These are phyloP conservation scores for Trichothecium sympodiale DNA, from an alignment of 2,329 filamentous ascomycete genomes.

Conservation along the genomic window DNA sequence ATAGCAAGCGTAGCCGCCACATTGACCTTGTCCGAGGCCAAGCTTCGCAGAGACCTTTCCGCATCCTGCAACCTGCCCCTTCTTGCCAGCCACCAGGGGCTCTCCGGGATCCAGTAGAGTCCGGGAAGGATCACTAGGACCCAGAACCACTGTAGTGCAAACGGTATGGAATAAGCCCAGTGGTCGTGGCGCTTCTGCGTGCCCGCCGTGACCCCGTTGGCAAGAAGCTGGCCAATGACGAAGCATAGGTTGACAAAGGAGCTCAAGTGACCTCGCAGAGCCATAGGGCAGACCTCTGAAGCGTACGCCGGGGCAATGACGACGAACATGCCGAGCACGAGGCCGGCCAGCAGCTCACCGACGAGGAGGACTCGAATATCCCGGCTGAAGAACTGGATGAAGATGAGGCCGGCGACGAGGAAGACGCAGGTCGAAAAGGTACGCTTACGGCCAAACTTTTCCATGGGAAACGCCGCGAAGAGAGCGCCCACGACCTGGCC, in stretches of 20 bases:
- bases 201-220: slow-evolving; percentile 32
- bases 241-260: slow-evolving; percentile 52
- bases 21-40: slow-evolving; percentile 26
- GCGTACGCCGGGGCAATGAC: slow-evolving; percentile 49
- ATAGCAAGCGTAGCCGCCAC: slow-evolving; percentile 37
- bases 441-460: slow-evolving; percentile 30
- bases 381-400: slow-evolving; percentile 52
- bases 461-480: slow-evolving; percentile 15
- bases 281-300: slow-evolving; percentile 48
- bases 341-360: slow-evolving; percentile 48
- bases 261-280: slow-evolving; percentile 45
- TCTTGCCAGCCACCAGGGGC: slow-evolving; percentile 29
- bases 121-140: slow-evolving; percentile 22
- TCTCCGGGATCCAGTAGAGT: slow-evolving; percentile 28
- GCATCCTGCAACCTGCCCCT: slow-evolving; percentile 18
- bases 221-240: slow-evolving; percentile 49
- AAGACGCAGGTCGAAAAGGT: slow-evolving; percentile 32
- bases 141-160: slow-evolving; percentile 33
- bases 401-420: slow-evolving; percentile 41
- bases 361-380: slow-evolving; percentile 44
- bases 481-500: slow-evolving; percentile 35
- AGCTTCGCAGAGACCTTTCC: slow-evolving; percentile 16
- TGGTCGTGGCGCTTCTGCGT: slow-evolving; percentile 26
- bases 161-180: slow-evolving; percentile 34
- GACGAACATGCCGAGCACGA: slow-evolving; percentile 51